Percentiles rank a stretch among this genome's conserved stretches.
phyloP scores from a whole-genome alignment of 192 early-diverging fungal species.

The Thamnidium elegans region DNA sequence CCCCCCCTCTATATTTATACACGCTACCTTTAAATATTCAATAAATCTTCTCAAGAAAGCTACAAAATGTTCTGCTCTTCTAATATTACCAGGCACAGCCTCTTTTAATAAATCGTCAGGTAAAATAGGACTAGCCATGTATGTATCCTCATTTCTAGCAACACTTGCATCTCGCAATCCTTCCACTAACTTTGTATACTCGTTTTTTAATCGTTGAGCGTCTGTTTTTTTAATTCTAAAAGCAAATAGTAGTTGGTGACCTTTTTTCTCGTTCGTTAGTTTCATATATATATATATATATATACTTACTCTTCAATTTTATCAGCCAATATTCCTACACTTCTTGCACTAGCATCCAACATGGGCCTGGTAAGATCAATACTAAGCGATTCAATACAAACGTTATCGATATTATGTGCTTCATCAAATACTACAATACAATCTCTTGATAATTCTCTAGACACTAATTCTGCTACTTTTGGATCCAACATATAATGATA shows the following conservation, averaged over 20 bases:
- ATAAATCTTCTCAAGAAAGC: slow-evolving; percentile 93
- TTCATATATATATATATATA: background rate
- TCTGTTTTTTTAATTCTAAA: slow-evolving; percentile 79
- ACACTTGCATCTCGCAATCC: slow-evolving; percentile 74
- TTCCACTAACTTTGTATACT: slow-evolving; percentile 89
- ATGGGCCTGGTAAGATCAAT: slow-evolving; percentile 90
- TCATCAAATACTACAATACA: slow-evolving; percentile 99
- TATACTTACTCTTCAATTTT: slow-evolving; percentile 65
- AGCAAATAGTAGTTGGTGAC: background rate
- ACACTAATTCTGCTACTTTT: slow-evolving; percentile 97
- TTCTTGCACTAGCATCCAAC: slow-evolving; percentile 84
- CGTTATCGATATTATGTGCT: slow-evolving; percentile 99
- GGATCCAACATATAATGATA: slow-evolving; percentile 99
- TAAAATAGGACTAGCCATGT: slow-evolving; percentile 92
- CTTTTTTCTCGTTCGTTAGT: background rate
- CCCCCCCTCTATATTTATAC: background rate
- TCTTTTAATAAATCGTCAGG: slow-evolving; percentile 92
- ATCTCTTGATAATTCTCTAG: slow-evolving; percentile 90
- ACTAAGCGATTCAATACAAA: slow-evolving; percentile 96
- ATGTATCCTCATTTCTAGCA: slow-evolving; percentile 77
- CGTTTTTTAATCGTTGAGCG: slow-evolving; percentile 82
- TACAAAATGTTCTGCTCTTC: slow-evolving; percentile 97
- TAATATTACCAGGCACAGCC: slow-evolving; percentile 96
- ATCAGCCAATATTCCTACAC: slow-evolving; percentile 65
- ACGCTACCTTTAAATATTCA: slow-evolving; percentile 88